A percentile compares a stretch with the other conserved stretches of the same genome.
These are phyloP conservation scores for Phytopythium ostracodes DNA, from an alignment of 352 stramenopile genomes.

Conservation along the genomic window DNA sequence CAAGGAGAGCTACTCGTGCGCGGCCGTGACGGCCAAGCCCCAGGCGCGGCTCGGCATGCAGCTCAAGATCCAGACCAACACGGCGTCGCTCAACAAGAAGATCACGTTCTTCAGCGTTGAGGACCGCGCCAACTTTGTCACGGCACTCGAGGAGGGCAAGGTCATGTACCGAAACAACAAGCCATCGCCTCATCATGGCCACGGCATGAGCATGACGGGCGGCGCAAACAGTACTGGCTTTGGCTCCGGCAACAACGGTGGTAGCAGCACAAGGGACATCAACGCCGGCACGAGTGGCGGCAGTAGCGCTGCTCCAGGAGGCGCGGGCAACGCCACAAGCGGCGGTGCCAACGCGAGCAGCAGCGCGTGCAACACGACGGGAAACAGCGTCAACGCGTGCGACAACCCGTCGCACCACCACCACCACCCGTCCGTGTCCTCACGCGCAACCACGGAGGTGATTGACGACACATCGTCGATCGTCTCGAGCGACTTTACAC, in stretches of 20 bases:
- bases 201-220: background rate
- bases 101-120: conserved; percentile 84
- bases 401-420: background rate
- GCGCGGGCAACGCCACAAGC: background rate
- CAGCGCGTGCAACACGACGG: background rate
- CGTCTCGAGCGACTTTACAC: conserved; percentile 27
- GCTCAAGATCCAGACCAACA: conserved; percentile 80
- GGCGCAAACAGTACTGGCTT: conserved; percentile 6
- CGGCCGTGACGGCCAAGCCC: conserved; percentile 70
- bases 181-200: conserved; percentile 11
- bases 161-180: conserved; percentile 76
- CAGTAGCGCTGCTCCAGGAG: background rate
- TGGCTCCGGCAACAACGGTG: background rate
- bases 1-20: conserved; percentile 78
- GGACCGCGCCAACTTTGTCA: conserved; percentile 77
- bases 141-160: conserved; percentile 77
- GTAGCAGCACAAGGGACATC: background rate
- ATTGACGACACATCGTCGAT: conserved; percentile 28
- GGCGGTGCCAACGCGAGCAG: background rate
- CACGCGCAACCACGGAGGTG: conserved; percentile 20
- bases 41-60: conserved; percentile 77
- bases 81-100: conserved; percentile 76
- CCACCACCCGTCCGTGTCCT: conserved; percentile 3
- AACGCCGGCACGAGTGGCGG: background rate
- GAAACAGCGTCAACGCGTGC: background rate